phyloP scores from a whole-genome alignment of 2,329 filamentous ascomycete species.

The Lasiodiplodia theobromae region DNA sequence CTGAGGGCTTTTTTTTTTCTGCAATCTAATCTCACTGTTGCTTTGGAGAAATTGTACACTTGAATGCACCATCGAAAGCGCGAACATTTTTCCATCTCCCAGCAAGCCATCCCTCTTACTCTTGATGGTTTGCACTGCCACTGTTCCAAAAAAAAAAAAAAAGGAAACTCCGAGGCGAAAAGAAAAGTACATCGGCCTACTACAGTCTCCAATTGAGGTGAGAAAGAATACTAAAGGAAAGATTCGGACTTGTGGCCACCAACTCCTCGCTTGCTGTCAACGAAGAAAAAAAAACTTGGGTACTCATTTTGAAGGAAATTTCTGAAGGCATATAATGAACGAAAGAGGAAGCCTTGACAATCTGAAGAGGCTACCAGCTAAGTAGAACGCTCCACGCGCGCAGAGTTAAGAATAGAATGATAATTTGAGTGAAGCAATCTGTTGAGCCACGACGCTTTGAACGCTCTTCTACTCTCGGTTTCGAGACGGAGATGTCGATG shows the following conservation, averaged over 20 bases:
- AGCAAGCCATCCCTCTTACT: neutral
- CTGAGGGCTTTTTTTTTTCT: constrained; percentile 5
- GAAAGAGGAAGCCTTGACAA: constrained; percentile 15
- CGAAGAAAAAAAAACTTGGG: constrained; percentile 7
- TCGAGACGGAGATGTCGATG: constrained; percentile 32
- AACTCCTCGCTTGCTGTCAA: constrained; percentile 25
- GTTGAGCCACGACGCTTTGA: constrained; percentile 19
- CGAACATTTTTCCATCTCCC: constrained; percentile 5
- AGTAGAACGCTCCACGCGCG: constrained; percentile 22
- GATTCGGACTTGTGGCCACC: constrained; percentile 17
- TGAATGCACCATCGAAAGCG: constrained; percentile 8
- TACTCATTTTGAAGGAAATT: constrained; percentile 11
- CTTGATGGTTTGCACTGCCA: neutral
- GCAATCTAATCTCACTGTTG: constrained; percentile 23
- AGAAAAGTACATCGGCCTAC: neutral
- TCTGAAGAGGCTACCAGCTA: constrained; percentile 8
- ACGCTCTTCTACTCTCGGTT: constrained; percentile 14
- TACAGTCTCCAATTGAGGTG: constrained; percentile 16
- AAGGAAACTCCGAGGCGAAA: neutral
- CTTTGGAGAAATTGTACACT: constrained; percentile 23
- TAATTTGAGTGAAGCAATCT: constrained; percentile 15
- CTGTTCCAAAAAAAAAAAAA: neutral
- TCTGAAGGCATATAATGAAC: neutral
- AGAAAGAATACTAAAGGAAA: constrained; percentile 12
- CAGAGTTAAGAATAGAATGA: neutral